phyloP scores from a whole-genome alignment of 2,329 filamentous ascomycete genomes.

The Botrytis fragariae region DNA sequence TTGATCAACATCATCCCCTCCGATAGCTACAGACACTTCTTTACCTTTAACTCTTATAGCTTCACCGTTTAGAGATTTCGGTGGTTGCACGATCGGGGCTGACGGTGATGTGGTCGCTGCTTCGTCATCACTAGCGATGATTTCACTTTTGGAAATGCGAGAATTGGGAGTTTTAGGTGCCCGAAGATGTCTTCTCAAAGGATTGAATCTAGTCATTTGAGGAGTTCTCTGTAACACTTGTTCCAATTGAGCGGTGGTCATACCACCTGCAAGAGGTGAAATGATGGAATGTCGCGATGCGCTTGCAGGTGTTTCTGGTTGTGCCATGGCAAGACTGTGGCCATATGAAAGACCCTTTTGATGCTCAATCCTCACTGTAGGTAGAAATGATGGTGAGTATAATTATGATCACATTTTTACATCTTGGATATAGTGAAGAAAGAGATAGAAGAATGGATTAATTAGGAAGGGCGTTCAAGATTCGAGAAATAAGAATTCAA shows the following conservation, averaged over 20 bases:
- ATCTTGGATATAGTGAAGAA: background rate
- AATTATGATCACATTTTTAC: background rate
- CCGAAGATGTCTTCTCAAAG: background rate
- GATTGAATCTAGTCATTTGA: slow-evolving; percentile 2
- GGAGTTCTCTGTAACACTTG: background rate
- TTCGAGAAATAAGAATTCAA: background rate
- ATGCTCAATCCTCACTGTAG: background rate
- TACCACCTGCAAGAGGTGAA: background rate
- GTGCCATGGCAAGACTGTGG: background rate
- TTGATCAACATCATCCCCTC: background rate
- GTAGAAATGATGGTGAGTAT: background rate
- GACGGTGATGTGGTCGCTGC: background rate
- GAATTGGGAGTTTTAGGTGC: background rate
- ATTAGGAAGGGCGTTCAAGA: too few relatives aligned
- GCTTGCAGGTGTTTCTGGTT: background rate
- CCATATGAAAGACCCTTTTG: background rate
- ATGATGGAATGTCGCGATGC: background rate
- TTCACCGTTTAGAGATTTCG: background rate
- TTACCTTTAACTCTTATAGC: background rate
- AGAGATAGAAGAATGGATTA: background rate
- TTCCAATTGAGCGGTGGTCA: background rate
- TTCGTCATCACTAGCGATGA: background rate
- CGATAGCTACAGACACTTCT: background rate
- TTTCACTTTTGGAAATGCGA: background rate
- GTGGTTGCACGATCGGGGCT: background rate